phyloP scores from a whole-genome alignment of 1,139 yeast species.

The Geotrichum aggregatum region DNA sequence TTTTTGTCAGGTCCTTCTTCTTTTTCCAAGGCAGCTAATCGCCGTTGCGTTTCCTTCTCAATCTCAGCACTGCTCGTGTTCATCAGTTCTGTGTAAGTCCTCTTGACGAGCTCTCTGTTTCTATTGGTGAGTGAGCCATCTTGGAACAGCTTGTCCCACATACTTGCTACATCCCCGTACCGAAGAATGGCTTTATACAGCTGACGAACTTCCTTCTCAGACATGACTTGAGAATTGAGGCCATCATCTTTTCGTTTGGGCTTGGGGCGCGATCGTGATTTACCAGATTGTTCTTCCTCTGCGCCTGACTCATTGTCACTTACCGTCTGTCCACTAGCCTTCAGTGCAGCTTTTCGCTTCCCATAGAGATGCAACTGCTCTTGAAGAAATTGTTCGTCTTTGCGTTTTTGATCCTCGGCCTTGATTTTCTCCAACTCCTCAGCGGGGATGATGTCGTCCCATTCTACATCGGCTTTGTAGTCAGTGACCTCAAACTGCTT shows the following conservation, averaged over 20 bases:
- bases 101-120: conserved; percentile 75
- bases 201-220: conserved; percentile 84
- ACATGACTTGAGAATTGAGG: conserved; percentile 54
- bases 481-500: conserved; percentile 98
- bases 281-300: conserved; percentile 35
- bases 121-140: conserved; percentile 88
- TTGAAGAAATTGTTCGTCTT: conserved; percentile 79
- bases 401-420: conserved; percentile 81
- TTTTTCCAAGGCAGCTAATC: conserved; percentile 47
- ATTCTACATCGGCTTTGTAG: conserved; percentile 94
- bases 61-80: conserved; percentile 59
- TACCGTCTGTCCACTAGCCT: conserved; percentile 42
- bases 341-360: conserved; percentile 65
- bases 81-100: conserved; percentile 68
- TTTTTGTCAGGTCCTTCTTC: conserved; percentile 4
- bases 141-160: conserved; percentile 82
- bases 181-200: conserved; percentile 78
- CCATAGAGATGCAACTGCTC: conserved; percentile 87
- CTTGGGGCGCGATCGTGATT: conserved; percentile 33
- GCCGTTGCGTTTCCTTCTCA: conserved; percentile 61
- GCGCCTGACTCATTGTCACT: conserved; percentile 44
- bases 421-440: conserved; percentile 85
- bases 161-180: conserved; percentile 74
- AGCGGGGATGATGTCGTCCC: conserved; percentile 99
- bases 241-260: conserved; percentile 35